A percentile compares a stretch with the other conserved stretches of the same genome.
Evolutionary conservation across 441 rosid species (phyloP).

Genomic region (Manihot esculenta): DNA sequence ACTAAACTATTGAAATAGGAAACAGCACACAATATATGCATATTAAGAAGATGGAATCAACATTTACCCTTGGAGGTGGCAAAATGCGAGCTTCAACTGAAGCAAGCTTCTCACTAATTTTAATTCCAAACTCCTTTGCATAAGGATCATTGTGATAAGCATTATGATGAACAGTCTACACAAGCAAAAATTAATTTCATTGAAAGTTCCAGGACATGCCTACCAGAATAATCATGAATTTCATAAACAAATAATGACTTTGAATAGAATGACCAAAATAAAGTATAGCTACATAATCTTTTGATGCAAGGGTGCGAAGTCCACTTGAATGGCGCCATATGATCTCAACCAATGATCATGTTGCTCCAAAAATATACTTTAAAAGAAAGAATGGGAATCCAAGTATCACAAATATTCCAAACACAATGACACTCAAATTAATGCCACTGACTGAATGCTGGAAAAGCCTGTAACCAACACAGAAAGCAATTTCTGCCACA

Average conservation of each 20-base stretch:
- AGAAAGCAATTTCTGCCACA: not conserved
- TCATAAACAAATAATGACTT: too few relatives aligned
- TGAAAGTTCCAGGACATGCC: not conserved
- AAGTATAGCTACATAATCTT: too few relatives aligned
- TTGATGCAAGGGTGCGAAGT: too few relatives aligned
- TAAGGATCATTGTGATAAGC: constrained; percentile 69
- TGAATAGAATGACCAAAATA: too few relatives aligned
- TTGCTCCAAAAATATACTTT: too few relatives aligned
- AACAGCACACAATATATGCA: not conserved
- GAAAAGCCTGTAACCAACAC: too few relatives aligned
- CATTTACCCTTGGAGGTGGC: constrained; percentile 87
- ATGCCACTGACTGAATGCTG: not conserved
- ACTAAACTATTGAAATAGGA: not conserved
- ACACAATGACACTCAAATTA: too few relatives aligned
- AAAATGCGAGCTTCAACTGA: constrained; percentile 94
- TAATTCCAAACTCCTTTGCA: constrained; percentile 87
- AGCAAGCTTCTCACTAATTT: constrained; percentile 79
- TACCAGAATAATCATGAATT: too few relatives aligned
- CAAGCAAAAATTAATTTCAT: constrained; percentile 19
- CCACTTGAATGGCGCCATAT: too few relatives aligned
- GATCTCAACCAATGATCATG: too few relatives aligned
- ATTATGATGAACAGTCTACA: constrained; percentile 74
- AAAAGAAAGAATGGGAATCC: too few relatives aligned
- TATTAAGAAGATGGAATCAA: not conserved
- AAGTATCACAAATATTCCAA: too few relatives aligned